Evolutionary conservation across 352 stramenopile genomes (phyloP).

Genomic region (Discostella stelligera): DNA sequence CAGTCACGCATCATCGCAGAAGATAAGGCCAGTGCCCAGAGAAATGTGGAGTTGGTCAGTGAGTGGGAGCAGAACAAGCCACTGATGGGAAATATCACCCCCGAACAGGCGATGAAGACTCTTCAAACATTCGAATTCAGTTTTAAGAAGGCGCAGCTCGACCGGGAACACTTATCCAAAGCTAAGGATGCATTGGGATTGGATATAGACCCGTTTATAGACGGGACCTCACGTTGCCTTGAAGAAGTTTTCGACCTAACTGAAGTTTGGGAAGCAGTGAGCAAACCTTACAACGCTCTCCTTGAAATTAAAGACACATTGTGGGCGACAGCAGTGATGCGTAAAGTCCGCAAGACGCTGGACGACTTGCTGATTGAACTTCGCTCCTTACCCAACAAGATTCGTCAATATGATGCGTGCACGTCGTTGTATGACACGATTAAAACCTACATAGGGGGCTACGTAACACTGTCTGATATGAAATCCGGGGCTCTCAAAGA

Average conservation of each 20-base stretch:
- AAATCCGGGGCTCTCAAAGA: slow-evolving; percentile 98
- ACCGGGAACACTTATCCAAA: slow-evolving; percentile 92
- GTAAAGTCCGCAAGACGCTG: slow-evolving; percentile 94
- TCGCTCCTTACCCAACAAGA: slow-evolving; percentile 91
- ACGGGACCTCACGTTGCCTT: slow-evolving; percentile 77
- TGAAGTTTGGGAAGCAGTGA: slow-evolving; percentile 96
- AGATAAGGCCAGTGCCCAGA: slow-evolving; percentile 86
- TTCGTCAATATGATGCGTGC: slow-evolving; percentile 98
- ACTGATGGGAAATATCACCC: slow-evolving; percentile 82
- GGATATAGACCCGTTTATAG: slow-evolving; percentile 82
- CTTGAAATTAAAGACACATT: slow-evolving; percentile 91
- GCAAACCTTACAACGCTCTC: slow-evolving; percentile 87
- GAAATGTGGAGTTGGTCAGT: slow-evolving; percentile 73
- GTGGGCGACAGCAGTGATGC: slow-evolving; percentile 91
- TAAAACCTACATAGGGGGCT: slow-evolving; percentile 90
- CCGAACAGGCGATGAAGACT: slow-evolving; percentile 79
- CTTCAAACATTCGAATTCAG: slow-evolving; percentile 85
- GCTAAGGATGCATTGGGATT: slow-evolving; percentile 94
- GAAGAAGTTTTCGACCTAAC: slow-evolving; percentile 93
- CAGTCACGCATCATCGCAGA: slow-evolving; percentile 96
- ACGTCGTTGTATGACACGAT: slow-evolving; percentile 92
- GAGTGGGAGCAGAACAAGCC: slow-evolving; percentile 86
- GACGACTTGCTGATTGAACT: slow-evolving; percentile 94
- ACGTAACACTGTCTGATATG: slow-evolving; percentile 93
- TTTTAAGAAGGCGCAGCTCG: slow-evolving; percentile 83